phyloP scores from a whole-genome alignment of 1,139 yeast genomes.

The Kodamaea alishanica region DNA sequence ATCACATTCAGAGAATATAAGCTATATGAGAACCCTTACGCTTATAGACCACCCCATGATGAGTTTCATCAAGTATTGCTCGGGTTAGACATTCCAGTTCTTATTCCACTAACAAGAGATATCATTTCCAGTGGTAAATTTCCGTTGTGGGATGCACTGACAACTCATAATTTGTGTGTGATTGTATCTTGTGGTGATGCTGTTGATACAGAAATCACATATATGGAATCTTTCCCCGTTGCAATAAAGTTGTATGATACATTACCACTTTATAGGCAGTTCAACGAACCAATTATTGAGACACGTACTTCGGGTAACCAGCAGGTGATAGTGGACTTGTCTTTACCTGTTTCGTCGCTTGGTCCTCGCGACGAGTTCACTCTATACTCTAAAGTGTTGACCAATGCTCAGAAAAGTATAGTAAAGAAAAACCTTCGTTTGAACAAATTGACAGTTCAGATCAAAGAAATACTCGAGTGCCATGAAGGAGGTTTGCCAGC shows the following conservation, averaged over 20 bases:
- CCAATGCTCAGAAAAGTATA: slow-evolving; percentile 34
- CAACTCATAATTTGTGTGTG: slow-evolving; percentile 35
- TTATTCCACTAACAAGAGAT: slow-evolving; percentile 56
- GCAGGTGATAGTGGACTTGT: slow-evolving; percentile 40
- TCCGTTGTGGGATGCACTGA: slow-evolving; percentile 39
- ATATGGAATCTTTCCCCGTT: slow-evolving; percentile 41
- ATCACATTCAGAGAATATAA: slow-evolving; percentile 35
- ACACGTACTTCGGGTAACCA: slow-evolving; percentile 37
- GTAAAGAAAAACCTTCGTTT: slow-evolving; percentile 38
- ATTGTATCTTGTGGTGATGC: slow-evolving; percentile 33
- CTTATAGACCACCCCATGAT: slow-evolving; percentile 37
- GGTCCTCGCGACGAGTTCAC: slow-evolving; percentile 49
- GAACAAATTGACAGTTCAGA: slow-evolving; percentile 44
- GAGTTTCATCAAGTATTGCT: slow-evolving; percentile 36
- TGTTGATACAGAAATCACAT: slow-evolving; percentile 29
- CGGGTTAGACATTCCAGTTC: slow-evolving; percentile 58
- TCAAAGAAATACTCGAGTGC: slow-evolving; percentile 49
- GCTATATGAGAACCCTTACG: slow-evolving; percentile 34
- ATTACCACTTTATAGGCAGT: slow-evolving; percentile 51
- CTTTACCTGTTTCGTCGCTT: slow-evolving; percentile 44
- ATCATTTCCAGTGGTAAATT: slow-evolving; percentile 44
- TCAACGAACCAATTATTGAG: slow-evolving; percentile 47
- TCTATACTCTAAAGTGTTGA: slow-evolving; percentile 35
- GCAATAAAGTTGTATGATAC: slow-evolving; percentile 50
- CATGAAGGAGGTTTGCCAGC: slow-evolving; percentile 48